These are phyloP conservation scores for Epichloe hybrida DNA, from an alignment of 2,329 filamentous ascomycete genomes.

Conservation along the genomic window DNA sequence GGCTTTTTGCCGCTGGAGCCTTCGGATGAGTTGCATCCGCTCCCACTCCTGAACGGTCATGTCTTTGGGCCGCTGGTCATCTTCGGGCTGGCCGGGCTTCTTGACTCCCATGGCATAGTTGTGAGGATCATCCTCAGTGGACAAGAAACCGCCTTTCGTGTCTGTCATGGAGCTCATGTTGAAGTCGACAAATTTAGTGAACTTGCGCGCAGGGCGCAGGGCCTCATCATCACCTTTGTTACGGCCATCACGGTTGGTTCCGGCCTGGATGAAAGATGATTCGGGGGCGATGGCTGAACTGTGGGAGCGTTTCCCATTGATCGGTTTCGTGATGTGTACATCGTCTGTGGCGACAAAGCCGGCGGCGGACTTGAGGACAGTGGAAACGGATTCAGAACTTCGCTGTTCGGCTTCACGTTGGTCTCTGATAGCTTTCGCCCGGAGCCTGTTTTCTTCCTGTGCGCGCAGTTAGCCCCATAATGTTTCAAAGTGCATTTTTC, in stretches of 20 bases:
- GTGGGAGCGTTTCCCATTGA: conserved; percentile 53
- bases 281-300: conserved; percentile 39
- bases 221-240: conserved; percentile 30
- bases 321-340: conserved; percentile 37
- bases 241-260: conserved; percentile 57
- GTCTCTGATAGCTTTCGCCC: conserved; percentile 74
- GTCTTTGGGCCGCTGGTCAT: conserved; percentile 58
- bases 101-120: conserved; percentile 55
- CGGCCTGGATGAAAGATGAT: conserved; percentile 26
- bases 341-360: conserved; percentile 59
- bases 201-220: conserved; percentile 71
- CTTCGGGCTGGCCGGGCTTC: conserved; percentile 22
- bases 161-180: conserved; percentile 98
- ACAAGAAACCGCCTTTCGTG: conserved; percentile 90
- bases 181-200: conserved; percentile 91
- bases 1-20: conserved; percentile 56
- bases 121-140: conserved; percentile 79
- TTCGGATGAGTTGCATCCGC: conserved; percentile 58
- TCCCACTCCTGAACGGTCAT: conserved; percentile 95
- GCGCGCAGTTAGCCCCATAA: conserved; percentile 7
- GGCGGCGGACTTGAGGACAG: conserved; percentile 39
- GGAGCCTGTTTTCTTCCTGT: conserved; percentile 76
- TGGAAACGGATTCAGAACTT: conserved; percentile 26
- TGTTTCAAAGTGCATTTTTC: neutral
- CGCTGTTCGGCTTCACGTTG: conserved; percentile 52